A percentile compares a stretch with the other conserved stretches of the same genome.
Evolutionary conservation across 345 rosid genomes (phyloP).

Genomic region (Populus pruinosa): DNA sequence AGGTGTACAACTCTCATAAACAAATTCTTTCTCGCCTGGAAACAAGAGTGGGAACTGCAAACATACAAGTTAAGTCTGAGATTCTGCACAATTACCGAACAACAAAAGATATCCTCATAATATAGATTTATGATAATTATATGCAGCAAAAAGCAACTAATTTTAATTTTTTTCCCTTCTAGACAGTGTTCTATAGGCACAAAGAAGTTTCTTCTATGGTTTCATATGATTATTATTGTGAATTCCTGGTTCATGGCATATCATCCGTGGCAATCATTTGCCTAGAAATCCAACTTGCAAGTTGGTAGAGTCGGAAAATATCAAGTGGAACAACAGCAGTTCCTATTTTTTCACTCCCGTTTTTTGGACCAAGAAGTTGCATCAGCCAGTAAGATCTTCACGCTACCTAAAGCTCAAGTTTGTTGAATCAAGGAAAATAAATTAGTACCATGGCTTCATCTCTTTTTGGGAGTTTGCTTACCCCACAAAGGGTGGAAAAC

Average conservation of each 20-base stretch:
- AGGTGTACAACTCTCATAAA: slow-evolving; percentile 57
- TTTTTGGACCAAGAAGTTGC: background rate
- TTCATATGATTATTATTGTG: background rate
- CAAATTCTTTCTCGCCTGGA: slow-evolving; percentile 63
- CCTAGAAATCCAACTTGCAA: background rate
- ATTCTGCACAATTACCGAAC: background rate
- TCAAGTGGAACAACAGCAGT: background rate
- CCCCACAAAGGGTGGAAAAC: background rate
- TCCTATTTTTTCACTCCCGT: background rate
- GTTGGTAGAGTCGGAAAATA: background rate
- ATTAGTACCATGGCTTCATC: background rate
- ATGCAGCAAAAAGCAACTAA: background rate
- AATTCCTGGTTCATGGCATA: background rate
- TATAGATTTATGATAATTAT: background rate
- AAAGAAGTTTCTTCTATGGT: background rate
- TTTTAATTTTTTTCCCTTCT: background rate
- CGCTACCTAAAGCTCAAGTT: background rate
- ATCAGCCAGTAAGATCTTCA: background rate
- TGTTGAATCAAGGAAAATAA: background rate
- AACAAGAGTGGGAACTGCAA: slow-evolving; percentile 66
- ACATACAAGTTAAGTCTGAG: slow-evolving; percentile 12
- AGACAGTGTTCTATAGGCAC: background rate
- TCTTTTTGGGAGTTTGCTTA: background rate
- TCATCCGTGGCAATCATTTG: background rate
- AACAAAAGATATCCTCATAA: background rate